Evolutionary conservation across 768 basidiomycete species (phyloP), one percentile per base, ranked within the genome.

Genomic region (Coprinellus micaceus): DNA sequence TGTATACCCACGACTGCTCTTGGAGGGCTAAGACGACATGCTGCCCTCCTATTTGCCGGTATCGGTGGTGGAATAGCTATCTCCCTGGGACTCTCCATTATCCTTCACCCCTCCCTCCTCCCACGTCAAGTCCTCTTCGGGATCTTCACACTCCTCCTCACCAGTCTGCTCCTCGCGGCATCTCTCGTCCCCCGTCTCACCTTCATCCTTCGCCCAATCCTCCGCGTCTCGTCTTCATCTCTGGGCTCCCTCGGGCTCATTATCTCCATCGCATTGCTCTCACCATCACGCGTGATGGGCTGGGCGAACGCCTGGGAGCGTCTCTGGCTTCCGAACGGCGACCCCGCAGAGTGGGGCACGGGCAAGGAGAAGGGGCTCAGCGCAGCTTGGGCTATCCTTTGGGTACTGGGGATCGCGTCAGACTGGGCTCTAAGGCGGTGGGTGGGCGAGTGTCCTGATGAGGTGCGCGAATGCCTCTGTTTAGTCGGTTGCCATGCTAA

Each of bases 291-390:
- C 19, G 70, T 78, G 12, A 61, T 61, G 19, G 64, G 67, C 2
- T 88, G 85, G 86, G 79, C 79, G 3, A 76, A 86, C 61, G 74
- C 79, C 10, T 88, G 83, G 83, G 80, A 82, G 55, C 77, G 85
- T 12, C 68, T 84, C 2, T 89, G 83, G 80, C 57, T 81, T n/a
- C 51, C 50, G 4, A 71, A 79, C 37, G 69, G 69, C 0, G 58
- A 61, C 26, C 33, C 50, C 15, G 21, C 26, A 50, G 56, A 26
- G 12, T 88, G 86, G 86, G 84, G 83, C 0, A 76, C 77, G 0
- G 62, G 66, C 26, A 61, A 74, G 50, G 86, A 88, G 69, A 79
- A 82, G 54, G 85, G 81, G 1, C 70, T 88, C 22, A 83, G 77
- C 59, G 82, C 82, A 3, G 78, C 76, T 9, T 85, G 75, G 63